Evolutionary conservation across 768 basidiomycete species (phyloP).

Genomic region (Pleurotus citrinopileatus): DNA sequence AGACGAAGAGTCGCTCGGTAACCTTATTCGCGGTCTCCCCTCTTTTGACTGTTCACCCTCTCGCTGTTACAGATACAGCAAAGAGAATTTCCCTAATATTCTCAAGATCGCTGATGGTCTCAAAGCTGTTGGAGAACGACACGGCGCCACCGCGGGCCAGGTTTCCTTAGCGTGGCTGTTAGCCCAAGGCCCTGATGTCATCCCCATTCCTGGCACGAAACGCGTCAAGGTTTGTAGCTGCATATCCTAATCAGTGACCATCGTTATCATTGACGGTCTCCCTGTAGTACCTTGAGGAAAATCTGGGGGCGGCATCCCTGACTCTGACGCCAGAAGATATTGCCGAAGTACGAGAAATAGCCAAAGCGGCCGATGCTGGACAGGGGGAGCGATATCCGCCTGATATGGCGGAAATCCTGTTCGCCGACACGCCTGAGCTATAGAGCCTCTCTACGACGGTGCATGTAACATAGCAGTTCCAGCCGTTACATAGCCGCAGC

Average conservation of each 20-base stretch:
- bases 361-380: slow-evolving; percentile 28
- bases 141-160: slow-evolving; percentile 43
- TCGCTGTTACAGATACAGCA: slow-evolving; percentile 24
- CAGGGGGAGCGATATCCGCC: slow-evolving; percentile 32
- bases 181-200: slow-evolving; percentile 42
- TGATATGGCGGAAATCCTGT: slow-evolving; percentile 21
- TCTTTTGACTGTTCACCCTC: slow-evolving; percentile 10
- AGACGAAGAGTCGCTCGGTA: slow-evolving; percentile 33
- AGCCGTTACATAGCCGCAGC: too few species aligned
- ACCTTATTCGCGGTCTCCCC: slow-evolving; percentile 12
- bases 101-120: slow-evolving; percentile 39
- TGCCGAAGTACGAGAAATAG: slow-evolving; percentile 30
- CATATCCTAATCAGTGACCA: background rate
- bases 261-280: slow-evolving; percentile 8
- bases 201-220: slow-evolving; percentile 48
- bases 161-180: slow-evolving; percentile 50
- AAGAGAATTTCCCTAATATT: slow-evolving; percentile 46
- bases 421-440: slow-evolving; percentile 31
- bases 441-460: too few species aligned
- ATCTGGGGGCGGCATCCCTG: slow-evolving; percentile 32
- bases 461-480: too few species aligned
- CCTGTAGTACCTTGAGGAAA: slow-evolving; percentile 40
- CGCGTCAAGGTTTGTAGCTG: slow-evolving; percentile 29
- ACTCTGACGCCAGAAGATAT: slow-evolving; percentile 35
- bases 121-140: slow-evolving; percentile 28